Evolutionary conservation across 73 alveolate genomes (phyloP).

Genomic region (Paramecium octaurelia): DNA sequence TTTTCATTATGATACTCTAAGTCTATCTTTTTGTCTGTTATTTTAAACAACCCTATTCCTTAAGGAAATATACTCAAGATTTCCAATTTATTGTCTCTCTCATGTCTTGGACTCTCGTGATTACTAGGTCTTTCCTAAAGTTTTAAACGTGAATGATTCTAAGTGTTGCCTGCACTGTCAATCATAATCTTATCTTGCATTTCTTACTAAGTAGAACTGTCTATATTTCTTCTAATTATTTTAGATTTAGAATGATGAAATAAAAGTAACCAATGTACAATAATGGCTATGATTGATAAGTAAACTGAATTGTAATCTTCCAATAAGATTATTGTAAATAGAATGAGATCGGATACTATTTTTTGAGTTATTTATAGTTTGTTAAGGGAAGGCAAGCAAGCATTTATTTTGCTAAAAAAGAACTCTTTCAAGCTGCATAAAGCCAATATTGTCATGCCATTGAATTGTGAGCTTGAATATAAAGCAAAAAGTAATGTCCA

Average conservation of each 20-base stretch:
- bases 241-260: background rate
- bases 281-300: background rate
- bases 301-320: background rate
- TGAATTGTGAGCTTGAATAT: background rate
- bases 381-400: background rate
- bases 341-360: background rate
- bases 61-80: background rate
- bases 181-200: background rate
- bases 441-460: background rate
- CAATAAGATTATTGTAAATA: background rate
- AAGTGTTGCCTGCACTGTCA: background rate
- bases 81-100: background rate
- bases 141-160: background rate
- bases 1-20: background rate
- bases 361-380: background rate
- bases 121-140: background rate
- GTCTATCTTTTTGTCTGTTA: background rate
- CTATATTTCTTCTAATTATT: background rate
- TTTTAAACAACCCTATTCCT: background rate
- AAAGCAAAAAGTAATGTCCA: background rate
- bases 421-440: background rate
- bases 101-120: constrained; percentile 11
- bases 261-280: background rate
- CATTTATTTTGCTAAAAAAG: background rate
- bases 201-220: background rate